Conservation (phyloP, 2,329 filamentous ascomycete genomes). For the Endoconidiophora polonica region DNA sequence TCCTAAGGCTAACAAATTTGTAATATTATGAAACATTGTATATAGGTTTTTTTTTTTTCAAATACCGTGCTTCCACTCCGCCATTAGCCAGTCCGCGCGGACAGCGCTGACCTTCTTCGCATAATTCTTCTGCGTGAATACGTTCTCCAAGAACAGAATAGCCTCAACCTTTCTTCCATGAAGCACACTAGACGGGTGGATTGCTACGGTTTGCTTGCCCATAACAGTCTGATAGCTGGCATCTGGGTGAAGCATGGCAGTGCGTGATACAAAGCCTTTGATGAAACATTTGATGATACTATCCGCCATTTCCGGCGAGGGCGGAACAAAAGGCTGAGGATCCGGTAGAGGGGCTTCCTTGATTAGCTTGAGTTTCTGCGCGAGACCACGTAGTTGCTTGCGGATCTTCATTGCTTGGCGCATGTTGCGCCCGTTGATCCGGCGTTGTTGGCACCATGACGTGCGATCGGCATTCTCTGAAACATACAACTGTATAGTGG, state of each 20-base stretch:
- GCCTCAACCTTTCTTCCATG: constrained; percentile 47
- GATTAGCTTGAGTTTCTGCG: constrained; percentile 34
- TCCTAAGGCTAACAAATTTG: not conserved
- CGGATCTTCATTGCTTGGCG: constrained; percentile 45
- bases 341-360: constrained; percentile 27
- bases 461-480: constrained; percentile 37
- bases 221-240: constrained; percentile 42
- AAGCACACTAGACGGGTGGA: constrained; percentile 46
- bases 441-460: constrained; percentile 41
- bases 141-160: constrained; percentile 52
- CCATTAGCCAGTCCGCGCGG: constrained; percentile 41
- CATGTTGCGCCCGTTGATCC: constrained; percentile 44
- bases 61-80: constrained; percentile 24
- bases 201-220: constrained; percentile 42
- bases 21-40: not conserved
- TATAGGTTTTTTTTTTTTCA: not conserved
- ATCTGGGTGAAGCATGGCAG: constrained; percentile 43
- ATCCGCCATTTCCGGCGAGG: constrained; percentile 37
- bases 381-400: constrained; percentile 41
- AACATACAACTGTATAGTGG: constrained; percentile 44
- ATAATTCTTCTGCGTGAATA: constrained; percentile 50
- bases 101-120: constrained; percentile 49
- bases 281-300: constrained; percentile 44
- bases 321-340: constrained; percentile 38
- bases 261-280: constrained; percentile 41